A percentile compares a stretch with the other conserved stretches of the same genome.
phyloP scores from a whole-genome alignment of 108 stramenopile genomes.

The Conticribra guillardii region DNA sequence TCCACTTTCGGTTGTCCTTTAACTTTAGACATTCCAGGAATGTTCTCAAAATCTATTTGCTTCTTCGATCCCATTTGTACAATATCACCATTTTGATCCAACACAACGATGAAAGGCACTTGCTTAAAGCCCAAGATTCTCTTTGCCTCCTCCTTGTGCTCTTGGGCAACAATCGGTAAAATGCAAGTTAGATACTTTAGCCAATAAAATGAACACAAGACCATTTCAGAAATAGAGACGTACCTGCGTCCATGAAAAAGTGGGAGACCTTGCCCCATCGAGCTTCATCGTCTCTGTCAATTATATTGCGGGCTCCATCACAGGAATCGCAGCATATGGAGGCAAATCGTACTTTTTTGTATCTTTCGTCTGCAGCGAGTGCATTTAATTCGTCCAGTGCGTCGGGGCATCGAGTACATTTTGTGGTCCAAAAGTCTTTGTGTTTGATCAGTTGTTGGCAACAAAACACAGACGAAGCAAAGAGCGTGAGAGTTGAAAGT shows the following conservation, averaged over 20 bases:
- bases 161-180: too few species aligned
- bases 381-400: slow-evolving; percentile 78
- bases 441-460: background rate
- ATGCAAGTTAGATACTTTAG: too few species aligned
- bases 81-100: slow-evolving; percentile 76
- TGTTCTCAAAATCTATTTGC: slow-evolving; percentile 68
- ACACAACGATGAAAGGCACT: slow-evolving; percentile 87
- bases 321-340: slow-evolving; percentile 85
- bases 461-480: slow-evolving; percentile 1
- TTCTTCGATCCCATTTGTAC: slow-evolving; percentile 73
- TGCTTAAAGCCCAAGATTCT: slow-evolving; percentile 70
- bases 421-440: slow-evolving; percentile 91
- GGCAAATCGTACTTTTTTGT: slow-evolving; percentile 71
- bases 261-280: slow-evolving; percentile 78
- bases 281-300: slow-evolving; percentile 69
- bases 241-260: slow-evolving; percentile 88
- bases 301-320: slow-evolving; percentile 86
- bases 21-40: slow-evolving; percentile 46
- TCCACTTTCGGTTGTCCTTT: slow-evolving; percentile 12
- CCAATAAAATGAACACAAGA: too few species aligned
- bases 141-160: slow-evolving; percentile 82
- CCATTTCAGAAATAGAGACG: too few species aligned
- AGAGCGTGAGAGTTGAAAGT: slow-evolving; percentile 2
- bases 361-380: slow-evolving; percentile 60
- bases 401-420: slow-evolving; percentile 82